A percentile compares a stretch with the other conserved stretches of the same genome.
Evolutionary conservation across 1,284 basidiomycete species (phyloP).

Genomic region (Ceratobasidium papillatum): DNA sequence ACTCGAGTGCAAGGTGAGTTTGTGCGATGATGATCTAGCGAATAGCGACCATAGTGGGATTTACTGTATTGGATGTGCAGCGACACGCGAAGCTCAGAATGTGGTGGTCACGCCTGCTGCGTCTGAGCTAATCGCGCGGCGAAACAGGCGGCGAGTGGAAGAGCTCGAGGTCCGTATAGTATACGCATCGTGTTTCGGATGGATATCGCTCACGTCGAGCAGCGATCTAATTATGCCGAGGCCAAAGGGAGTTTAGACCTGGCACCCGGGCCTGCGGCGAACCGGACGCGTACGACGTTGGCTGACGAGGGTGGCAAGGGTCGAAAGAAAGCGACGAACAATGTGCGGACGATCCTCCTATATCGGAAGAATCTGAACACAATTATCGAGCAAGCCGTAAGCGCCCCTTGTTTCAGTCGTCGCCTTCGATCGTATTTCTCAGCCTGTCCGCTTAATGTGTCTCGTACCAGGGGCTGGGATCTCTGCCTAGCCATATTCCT

Average conservation of each 20-base stretch:
- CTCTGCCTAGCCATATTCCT: constrained; percentile 61
- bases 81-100: constrained; percentile 56
- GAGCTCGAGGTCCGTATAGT: constrained; percentile 73
- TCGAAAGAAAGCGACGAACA: constrained; percentile 78
- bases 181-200: background rate
- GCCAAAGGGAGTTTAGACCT: constrained; percentile 55
- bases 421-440: background rate
- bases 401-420: constrained; percentile 48
- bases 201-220: constrained; percentile 18
- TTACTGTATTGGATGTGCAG: constrained; percentile 45
- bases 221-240: constrained; percentile 83
- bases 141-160: constrained; percentile 76
- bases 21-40: background rate
- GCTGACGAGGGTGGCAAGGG: constrained; percentile 67
- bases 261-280: constrained; percentile 51
- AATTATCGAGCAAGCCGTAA: constrained; percentile 79
- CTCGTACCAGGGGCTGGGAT: constrained; percentile 63
- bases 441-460: background rate
- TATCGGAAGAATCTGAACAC: constrained; percentile 78
- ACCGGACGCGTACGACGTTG: constrained; percentile 71
- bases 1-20: constrained; percentile 35
- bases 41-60: background rate
- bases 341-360: constrained; percentile 75
- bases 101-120: constrained; percentile 54
- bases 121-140: constrained; percentile 73